Evolutionary conservation across 495 filamentous ascomycete genomes (phyloP), one percentile per base, ranked within the genome.

Genomic region (Tetracladium marchalianum): DNA sequence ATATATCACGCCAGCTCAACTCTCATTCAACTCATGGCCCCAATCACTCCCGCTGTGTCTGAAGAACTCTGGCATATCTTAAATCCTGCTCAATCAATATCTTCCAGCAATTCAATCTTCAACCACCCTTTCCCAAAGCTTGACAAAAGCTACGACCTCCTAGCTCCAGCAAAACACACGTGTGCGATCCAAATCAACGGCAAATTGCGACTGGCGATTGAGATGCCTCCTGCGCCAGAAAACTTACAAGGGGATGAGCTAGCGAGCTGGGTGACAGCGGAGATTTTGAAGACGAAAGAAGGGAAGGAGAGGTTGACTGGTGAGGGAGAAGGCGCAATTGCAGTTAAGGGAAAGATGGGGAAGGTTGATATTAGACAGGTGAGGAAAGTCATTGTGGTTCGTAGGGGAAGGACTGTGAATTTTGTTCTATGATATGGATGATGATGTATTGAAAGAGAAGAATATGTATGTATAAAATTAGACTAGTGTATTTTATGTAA

Each of bases 101-200:
- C 50, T 12, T 18, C 22, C 7, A 27, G 22, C 22, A 27, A 27
- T 13, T 68, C 66, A 36, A 65, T 85, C 39, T 78, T 81, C 43
- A 51, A 62, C 8, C 58, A 65, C 1, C 56, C 66, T 16, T 84
- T 78, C 63, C 82, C 83, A 2, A 64, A 54, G 1, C 52, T 65
- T 19, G 76, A 77, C 35, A 73, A 73, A 4, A 68, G 67, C 4
- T 52, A 75, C 34, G 50, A 43, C 6, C 22, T 70, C 24, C 39
- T 76, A 19, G 43, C 53, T 24, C 53, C 60, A 19, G 51, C 54
- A 31, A 63, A 47, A 37, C 62, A 63, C 44, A 56, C 39, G 0
- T 81, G 81, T 47, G 81, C 78, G 12, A 78, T 94, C 13, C 80
- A 85, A 52, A 70, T 93, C 16, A 85, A 92, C 54, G 87, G 87